These are phyloP conservation scores for Arachis hypogaea DNA, from an alignment of 306 rosid species.

Conservation along the genomic window DNA sequence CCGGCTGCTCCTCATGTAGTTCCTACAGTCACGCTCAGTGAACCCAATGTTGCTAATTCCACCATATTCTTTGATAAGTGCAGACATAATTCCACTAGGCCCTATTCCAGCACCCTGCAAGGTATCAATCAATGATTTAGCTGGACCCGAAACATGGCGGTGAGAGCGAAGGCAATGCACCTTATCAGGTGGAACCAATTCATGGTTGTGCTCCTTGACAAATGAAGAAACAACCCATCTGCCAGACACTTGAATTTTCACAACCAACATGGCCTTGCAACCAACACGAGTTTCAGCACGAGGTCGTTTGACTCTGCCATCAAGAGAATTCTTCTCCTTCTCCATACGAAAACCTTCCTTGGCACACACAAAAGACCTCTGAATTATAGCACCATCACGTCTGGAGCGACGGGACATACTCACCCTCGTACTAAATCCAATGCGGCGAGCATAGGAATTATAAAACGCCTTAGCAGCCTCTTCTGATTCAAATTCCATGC, in stretches of 20 bases:
- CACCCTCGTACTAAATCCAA: constrained; percentile 57
- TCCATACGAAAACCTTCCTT: constrained; percentile 59
- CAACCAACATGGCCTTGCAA: constrained; percentile 56
- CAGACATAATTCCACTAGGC: constrained; percentile 48
- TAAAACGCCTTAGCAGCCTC: constrained; percentile 63
- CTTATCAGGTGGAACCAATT: constrained; percentile 45
- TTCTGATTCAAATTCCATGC: constrained; percentile 62
- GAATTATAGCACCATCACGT: constrained; percentile 63
- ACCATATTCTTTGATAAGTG: constrained; percentile 44
- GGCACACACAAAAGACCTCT: constrained; percentile 64
- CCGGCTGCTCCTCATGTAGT: constrained; percentile 44
- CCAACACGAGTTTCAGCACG: constrained; percentile 54
- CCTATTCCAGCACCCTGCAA: constrained; percentile 48
- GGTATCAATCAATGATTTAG: constrained; percentile 45
- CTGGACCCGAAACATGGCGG: constrained; percentile 50
- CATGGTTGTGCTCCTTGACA: constrained; percentile 46
- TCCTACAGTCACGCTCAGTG: constrained; percentile 50
- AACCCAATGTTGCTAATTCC: constrained; percentile 43
- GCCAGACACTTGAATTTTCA: constrained; percentile 54
- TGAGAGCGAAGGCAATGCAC: constrained; percentile 49
- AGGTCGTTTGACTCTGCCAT: constrained; percentile 51
- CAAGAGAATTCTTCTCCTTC: constrained; percentile 44
- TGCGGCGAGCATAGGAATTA: constrained; percentile 61
- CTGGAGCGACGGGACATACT: constrained; percentile 61
- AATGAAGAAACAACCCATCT: constrained; percentile 43